Evolutionary conservation across 345 rosid genomes (phyloP), one percentile per base, ranked within the genome.

Genomic region (Salix suchowensis): DNA sequence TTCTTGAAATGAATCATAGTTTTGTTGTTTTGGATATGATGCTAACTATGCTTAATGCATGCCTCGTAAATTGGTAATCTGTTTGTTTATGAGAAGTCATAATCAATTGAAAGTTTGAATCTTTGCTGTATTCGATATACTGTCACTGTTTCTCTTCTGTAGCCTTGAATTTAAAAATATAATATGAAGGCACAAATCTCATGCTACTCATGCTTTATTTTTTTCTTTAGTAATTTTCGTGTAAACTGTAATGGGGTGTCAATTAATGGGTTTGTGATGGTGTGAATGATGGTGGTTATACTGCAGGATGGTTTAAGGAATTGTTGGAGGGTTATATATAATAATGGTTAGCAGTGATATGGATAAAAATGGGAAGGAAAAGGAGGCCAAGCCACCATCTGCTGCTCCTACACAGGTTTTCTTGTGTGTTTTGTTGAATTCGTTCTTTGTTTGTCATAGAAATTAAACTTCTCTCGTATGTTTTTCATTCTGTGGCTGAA

Each of bases 291-390:
- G 42, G 24, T 46, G 62, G 54, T 70, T 42, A 18, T 21, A 34
- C 75, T 80, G 85, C 78, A 92, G 92, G 87, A 84, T 89, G 88
- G 77, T 84, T 72, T 78, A 76, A 81, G 80, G 74, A 77, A 70
- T 74, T 64, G 37, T 77, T 76, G 74, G 60, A 68, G 74, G 60
- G 77, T 50, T 61, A 75, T 60, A 66, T 78, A 73, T 78, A 79
- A 71, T 70, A 64, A 94, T 94, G 98, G 90, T 88, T 61, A 87
- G 94, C 78, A 83, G 84, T 72, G 95, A 91, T 83, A 83, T 74
- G 79, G 91, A 90, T 40, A 94, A 94, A 84, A 71, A 90, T 1
- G 82, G 87, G 16, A 91, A 89, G 85, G 97, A 92, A 75, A 91
- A 91, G 83, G 96, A 92, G 80, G 77, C 88, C 9, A 90, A 84